phyloP scores from a whole-genome alignment of 352 stramenopile species.

The Globisporangium cylindrosporum region DNA sequence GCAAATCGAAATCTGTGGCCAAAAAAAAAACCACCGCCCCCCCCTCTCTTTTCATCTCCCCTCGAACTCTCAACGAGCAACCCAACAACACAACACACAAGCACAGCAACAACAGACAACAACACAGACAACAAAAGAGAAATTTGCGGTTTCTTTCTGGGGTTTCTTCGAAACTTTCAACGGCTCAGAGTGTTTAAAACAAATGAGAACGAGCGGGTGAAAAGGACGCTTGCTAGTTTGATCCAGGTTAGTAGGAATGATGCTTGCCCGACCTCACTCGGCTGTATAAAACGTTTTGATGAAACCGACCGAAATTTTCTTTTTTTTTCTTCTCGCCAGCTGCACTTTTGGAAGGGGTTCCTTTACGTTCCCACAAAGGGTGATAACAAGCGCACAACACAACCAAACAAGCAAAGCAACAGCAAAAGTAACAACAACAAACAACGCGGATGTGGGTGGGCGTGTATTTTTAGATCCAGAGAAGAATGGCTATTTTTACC shows the following conservation, averaged over 20 bases:
- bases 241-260: background rate
- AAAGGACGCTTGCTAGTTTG: background rate
- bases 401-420: background rate
- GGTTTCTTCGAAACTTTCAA: constrained; percentile 1
- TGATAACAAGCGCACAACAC: background rate
- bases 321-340: background rate
- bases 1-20: constrained; percentile 66
- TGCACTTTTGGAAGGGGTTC: background rate
- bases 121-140: background rate
- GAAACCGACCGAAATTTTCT: too few relatives aligned
- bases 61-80: too few relatives aligned
- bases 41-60: too few relatives aligned
- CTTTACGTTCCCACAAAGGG: background rate
- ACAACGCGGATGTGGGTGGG: background rate
- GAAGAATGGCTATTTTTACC: background rate
- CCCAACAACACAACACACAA: too few relatives aligned
- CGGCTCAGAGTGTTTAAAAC: background rate
- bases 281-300: background rate
- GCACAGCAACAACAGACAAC: background rate
- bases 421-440: background rate
- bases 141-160: background rate
- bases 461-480: background rate
- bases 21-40: constrained; percentile 23
- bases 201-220: background rate
- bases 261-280: background rate